Percentiles rank a stretch among this genome's conserved stretches.
Conservation (phyloP, 1,284 basidiomycete species). For the Ceratobasidium sp. region DNA sequence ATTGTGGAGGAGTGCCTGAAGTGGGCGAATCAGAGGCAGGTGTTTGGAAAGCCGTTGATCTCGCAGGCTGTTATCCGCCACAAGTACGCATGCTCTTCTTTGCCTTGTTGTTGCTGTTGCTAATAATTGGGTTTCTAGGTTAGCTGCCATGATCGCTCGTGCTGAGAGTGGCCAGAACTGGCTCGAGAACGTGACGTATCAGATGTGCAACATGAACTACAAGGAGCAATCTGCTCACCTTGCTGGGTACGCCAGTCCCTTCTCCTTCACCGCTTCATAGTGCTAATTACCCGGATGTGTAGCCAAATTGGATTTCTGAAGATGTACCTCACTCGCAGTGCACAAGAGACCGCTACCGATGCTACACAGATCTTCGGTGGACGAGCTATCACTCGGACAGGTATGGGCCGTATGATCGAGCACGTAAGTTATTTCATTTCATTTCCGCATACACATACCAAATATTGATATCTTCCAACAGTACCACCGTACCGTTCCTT, state of each 20-base stretch:
- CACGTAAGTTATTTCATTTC: conserved; percentile 62
- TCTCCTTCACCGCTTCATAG: too few species aligned
- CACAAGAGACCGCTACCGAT: conserved; percentile 81
- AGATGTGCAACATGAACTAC: conserved; percentile 69
- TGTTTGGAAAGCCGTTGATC: conserved; percentile 65
- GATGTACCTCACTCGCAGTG: conserved; percentile 74
- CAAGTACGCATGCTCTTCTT: conserved; percentile 55
- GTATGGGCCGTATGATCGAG: conserved; percentile 79
- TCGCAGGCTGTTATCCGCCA: conserved; percentile 66
- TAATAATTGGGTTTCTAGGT: conserved; percentile 50
- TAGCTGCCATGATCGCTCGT: conserved; percentile 68
- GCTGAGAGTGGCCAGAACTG: conserved; percentile 68
- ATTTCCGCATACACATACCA: conserved; percentile 21
- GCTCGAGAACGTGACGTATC: conserved; percentile 67
- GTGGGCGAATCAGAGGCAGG: conserved; percentile 62
- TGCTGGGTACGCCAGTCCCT: conserved; percentile 56
- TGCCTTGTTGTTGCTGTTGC: neutral
- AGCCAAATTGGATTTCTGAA: conserved; percentile 86
- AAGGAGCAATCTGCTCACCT: conserved; percentile 63
- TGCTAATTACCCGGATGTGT: conserved; percentile 29
- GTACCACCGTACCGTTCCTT: conserved; percentile 76
- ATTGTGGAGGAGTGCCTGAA: conserved; percentile 55
- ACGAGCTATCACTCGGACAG: conserved; percentile 80
- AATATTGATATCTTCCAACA: conserved; percentile 52
- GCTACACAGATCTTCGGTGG: conserved; percentile 87